phyloP scores from a whole-genome alignment of 2,329 filamentous ascomycete species.

The Tolypocladium tropicale region DNA sequence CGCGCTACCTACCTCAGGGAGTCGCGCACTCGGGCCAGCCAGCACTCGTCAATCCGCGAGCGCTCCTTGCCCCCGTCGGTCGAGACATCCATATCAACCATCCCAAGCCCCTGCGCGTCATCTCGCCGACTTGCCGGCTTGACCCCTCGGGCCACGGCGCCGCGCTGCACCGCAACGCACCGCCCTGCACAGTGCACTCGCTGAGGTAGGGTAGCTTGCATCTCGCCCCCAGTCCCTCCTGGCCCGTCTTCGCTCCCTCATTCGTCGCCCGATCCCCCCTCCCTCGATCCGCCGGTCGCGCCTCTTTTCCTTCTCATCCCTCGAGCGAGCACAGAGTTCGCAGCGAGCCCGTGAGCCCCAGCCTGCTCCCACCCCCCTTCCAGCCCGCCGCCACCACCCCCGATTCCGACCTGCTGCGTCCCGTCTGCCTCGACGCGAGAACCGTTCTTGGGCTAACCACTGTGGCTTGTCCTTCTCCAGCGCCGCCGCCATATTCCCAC shows the following conservation, averaged over 20 bases:
- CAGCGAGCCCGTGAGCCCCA: neutral
- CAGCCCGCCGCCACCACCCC: constrained; percentile 9
- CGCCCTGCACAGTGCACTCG: neutral
- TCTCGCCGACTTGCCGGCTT: neutral
- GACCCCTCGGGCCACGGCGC: neutral
- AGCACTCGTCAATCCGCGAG: neutral
- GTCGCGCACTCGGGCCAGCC: too few relatives aligned
- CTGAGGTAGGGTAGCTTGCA: neutral
- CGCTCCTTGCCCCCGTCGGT: neutral
- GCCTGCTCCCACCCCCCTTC: constrained; percentile 7
- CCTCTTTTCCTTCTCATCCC: neutral
- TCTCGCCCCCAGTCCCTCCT: neutral
- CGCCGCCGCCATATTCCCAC: constrained; percentile 12
- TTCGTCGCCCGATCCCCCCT: neutral
- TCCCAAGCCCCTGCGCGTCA: neutral
- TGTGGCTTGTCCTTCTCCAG: constrained; percentile 16
- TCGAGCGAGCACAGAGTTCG: neutral
- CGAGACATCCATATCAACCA: neutral
- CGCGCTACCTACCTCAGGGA: too few relatives aligned
- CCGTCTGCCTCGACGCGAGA: constrained; percentile 22
- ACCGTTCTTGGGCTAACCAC: constrained; percentile 19
- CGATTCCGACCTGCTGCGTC: constrained; percentile 18
- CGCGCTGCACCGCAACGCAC: neutral
- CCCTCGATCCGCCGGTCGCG: neutral
- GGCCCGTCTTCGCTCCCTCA: neutral